Conservation (phyloP, 805 yeast species). For the Vanderwaltozyma yarrowii region DNA sequence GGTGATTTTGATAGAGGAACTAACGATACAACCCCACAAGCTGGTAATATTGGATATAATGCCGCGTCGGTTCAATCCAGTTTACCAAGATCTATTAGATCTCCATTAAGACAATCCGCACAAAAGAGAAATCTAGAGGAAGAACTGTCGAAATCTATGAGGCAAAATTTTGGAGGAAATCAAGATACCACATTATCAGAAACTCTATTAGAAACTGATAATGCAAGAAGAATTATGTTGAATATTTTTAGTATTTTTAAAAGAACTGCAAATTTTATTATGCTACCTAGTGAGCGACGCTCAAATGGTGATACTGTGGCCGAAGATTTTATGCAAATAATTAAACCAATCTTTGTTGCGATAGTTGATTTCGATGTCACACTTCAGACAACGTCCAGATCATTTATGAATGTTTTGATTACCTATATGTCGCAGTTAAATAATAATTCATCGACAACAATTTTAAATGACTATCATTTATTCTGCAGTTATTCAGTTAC, state of each 20-base stretch:
- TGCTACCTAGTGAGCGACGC: constrained; percentile 16
- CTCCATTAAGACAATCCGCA: neutral
- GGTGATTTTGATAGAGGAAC: neutral
- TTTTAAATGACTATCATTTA: constrained; percentile 30
- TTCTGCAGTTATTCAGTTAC: constrained; percentile 29
- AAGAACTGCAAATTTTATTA: constrained; percentile 18
- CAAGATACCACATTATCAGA: neutral
- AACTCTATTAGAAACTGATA: constrained; percentile 1
- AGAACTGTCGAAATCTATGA: constrained; percentile 1
- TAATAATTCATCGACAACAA: constrained; percentile 18
- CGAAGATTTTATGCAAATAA: constrained; percentile 18
- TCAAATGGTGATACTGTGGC: constrained; percentile 12
- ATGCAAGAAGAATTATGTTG: constrained; percentile 22
- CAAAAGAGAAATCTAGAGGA: constrained; percentile 16
- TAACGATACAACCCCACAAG: neutral
- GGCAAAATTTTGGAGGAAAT: neutral
- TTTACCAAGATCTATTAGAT: neutral
- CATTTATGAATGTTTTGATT: constrained; percentile 29
- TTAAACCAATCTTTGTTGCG: constrained; percentile 33
- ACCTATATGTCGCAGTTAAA: constrained; percentile 16
- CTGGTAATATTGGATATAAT: neutral
- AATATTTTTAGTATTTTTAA: constrained; percentile 26
- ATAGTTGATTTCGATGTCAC: constrained; percentile 30
- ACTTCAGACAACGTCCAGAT: constrained; percentile 29
- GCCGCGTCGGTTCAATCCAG: neutral